Conservation (phyloP, 495 filamentous ascomycete species). For the Lindgomyces ingoldianus region DNA sequence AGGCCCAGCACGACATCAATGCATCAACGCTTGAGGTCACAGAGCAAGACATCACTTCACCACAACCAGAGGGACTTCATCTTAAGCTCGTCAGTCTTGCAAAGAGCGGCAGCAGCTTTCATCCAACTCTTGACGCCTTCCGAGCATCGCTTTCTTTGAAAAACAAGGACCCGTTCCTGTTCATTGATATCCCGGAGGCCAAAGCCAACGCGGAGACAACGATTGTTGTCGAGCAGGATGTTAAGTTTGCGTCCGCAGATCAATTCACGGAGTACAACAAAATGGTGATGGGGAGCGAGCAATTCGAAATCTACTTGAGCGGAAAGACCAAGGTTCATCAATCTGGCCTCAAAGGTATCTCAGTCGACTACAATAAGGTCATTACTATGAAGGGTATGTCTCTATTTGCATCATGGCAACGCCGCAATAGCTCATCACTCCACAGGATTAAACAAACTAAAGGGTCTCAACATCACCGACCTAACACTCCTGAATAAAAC, state of each 20-base stretch:
- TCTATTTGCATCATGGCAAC: no score
- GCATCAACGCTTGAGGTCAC: slow-evolving; percentile 62
- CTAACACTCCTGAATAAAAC: slow-evolving; percentile 49
- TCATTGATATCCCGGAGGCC: slow-evolving; percentile 56
- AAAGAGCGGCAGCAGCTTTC: slow-evolving; percentile 51
- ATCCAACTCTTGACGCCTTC: slow-evolving; percentile 60
- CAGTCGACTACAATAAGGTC: slow-evolving; percentile 59
- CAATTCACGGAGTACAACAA: slow-evolving; percentile 61
- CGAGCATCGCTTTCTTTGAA: slow-evolving; percentile 54
- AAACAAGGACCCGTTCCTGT: slow-evolving; percentile 60
- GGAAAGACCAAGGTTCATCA: slow-evolving; percentile 59
- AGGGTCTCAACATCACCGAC: slow-evolving; percentile 59
- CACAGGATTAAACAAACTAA: slow-evolving; percentile 61
- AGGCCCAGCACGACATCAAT: slow-evolving; percentile 69
- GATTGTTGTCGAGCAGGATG: slow-evolving; percentile 55
- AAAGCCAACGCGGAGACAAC: slow-evolving; percentile 58
- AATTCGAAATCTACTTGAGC: slow-evolving; percentile 59
- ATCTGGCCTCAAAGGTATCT: slow-evolving; percentile 51
- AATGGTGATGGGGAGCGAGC: slow-evolving; percentile 57
- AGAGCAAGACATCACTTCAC: slow-evolving; percentile 59
- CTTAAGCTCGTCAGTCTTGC: slow-evolving; percentile 56
- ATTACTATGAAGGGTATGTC: slow-evolving; percentile 57
- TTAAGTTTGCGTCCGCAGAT: slow-evolving; percentile 53
- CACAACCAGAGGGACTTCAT: slow-evolving; percentile 57
- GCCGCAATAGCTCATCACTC: slow-evolving; percentile 2